Conservation (phyloP, 768 basidiomycete species). For the Trametes gibbosa region DNA sequence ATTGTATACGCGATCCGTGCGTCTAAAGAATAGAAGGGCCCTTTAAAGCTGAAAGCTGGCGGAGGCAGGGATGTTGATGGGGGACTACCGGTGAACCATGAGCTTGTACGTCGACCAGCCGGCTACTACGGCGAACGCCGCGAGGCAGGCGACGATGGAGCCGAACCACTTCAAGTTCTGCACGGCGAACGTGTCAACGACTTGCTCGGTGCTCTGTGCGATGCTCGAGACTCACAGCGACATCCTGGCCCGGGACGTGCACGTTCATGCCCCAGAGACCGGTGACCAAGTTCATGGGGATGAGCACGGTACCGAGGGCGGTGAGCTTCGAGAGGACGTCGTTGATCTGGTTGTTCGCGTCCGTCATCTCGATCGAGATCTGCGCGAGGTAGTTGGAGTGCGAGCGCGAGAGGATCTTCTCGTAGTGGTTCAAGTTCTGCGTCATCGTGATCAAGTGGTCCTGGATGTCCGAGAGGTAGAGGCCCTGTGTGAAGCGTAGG, state of each 20-base stretch:
- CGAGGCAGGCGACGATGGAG: slow-evolving; percentile 78
- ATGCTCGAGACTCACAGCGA: slow-evolving; percentile 33
- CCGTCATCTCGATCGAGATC: slow-evolving; percentile 99
- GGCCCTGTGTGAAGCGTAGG: slow-evolving; percentile 51
- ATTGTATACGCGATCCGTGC: background rate
- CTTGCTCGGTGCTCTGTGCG: background rate
- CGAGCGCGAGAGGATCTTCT: slow-evolving; percentile 97
- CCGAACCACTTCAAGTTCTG: slow-evolving; percentile 56
- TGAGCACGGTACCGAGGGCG: slow-evolving; percentile 93
- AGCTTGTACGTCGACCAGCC: slow-evolving; percentile 78
- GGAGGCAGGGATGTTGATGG: background rate
- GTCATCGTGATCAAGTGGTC: slow-evolving; percentile 99
- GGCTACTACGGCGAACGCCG: slow-evolving; percentile 78
- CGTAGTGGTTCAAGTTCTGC: slow-evolving; percentile 98
- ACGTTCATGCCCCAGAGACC: slow-evolving; percentile 99
- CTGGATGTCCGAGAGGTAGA: slow-evolving; percentile 95
- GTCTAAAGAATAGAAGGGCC: background rate
- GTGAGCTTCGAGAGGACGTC: slow-evolving; percentile 97
- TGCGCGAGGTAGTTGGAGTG: slow-evolving; percentile 99
- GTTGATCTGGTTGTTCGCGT: slow-evolving; percentile 99
- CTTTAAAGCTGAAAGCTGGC: background rate
- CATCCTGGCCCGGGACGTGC: slow-evolving; percentile 84
- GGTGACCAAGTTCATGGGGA: slow-evolving; percentile 97
- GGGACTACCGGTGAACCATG: slow-evolving; percentile 44
- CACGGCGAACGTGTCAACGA: background rate